These are phyloP conservation scores for Citrus trifoliata DNA, from an alignment of 345 rosid species.

Conservation along the genomic window DNA sequence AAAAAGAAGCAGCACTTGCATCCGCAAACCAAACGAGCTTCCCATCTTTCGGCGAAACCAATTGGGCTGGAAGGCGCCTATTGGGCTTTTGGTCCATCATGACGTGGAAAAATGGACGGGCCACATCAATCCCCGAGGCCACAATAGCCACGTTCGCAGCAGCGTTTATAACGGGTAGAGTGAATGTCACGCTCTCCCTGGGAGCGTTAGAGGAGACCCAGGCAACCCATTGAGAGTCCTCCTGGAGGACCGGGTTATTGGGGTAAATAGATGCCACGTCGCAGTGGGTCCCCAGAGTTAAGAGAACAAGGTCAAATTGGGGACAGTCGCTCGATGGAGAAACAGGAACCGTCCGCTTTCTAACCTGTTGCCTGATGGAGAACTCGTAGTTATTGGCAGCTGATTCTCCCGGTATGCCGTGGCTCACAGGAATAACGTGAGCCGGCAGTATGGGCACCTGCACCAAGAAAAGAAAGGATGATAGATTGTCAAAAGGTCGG, in stretches of 20 bases:
- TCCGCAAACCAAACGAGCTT: slow-evolving; percentile 41
- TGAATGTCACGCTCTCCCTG: slow-evolving; percentile 23
- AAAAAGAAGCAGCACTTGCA: slow-evolving; percentile 15
- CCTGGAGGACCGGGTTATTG: slow-evolving; percentile 16
- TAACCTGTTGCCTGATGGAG: slow-evolving; percentile 32
- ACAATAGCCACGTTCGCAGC: slow-evolving; percentile 35
- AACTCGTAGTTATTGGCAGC: slow-evolving; percentile 32
- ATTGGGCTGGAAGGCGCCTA: slow-evolving; percentile 11
- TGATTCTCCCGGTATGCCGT: slow-evolving; percentile 26
- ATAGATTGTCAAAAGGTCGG: not conserved
- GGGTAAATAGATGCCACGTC: slow-evolving; percentile 30
- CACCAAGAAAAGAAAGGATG: not conserved
- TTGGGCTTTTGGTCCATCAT: slow-evolving; percentile 3
- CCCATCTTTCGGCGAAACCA: slow-evolving; percentile 27
- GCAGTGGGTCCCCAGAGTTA: slow-evolving; percentile 11
- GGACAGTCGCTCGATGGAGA: slow-evolving; percentile 35
- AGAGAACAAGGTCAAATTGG: slow-evolving; percentile 33
- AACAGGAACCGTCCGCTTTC: slow-evolving; percentile 23
- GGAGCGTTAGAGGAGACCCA: slow-evolving; percentile 7
- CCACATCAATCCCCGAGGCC: slow-evolving; percentile 24
- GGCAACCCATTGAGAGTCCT: slow-evolving; percentile 35
- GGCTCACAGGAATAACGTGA: slow-evolving; percentile 23
- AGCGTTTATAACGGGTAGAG: slow-evolving; percentile 39
- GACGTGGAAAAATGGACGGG: slow-evolving; percentile 13
- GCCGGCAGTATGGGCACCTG: slow-evolving; percentile 35